Base-by-base conservation (phyloP, 768 basidiomycete genomes). In the Pisolithus tinctorius region DNA sequence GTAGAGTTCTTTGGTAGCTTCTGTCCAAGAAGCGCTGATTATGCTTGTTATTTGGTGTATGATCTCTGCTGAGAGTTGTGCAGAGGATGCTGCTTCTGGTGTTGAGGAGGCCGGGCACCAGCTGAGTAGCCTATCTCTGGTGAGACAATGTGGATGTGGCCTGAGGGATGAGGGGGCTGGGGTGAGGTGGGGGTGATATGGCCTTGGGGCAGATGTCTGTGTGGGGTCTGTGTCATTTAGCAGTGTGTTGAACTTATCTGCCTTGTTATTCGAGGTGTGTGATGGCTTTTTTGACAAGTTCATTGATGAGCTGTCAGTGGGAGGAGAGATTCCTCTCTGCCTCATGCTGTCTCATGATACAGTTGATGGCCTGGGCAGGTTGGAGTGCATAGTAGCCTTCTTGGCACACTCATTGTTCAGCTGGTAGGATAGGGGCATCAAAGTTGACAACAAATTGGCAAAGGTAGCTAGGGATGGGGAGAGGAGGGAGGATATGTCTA, bases 1-100 rank as follows among this genome's bases (percentile, higher is more conserved):
- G 52, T 79, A 77, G 0, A 65, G 58, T 17, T 64, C 63, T 2
- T 53, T 45, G 0, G 74, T 78, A 6, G 54, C 48, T 2, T 60
- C 54, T 0, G 60, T 63, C 67, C 66, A 75, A 0, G 64, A 62
- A 0, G 44, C 34, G 1, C 38, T 39, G 4, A 71, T 56, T 0
- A 71, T 64, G 0, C 52, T n/a, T n/a, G n/a, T n/a, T n/a, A n/a
- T n/a, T n/a, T n/a, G n/a, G n/a, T n/a, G n/a, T n/a, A n/a, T n/a
- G n/a, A n/a, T n/a, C n/a, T n/a, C n/a, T n/a, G n/a, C n/a, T n/a
- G n/a, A n/a, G 45, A 0, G 53, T 42, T 4, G 76, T 65, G 0
- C 60, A 55, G 0, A 54, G 39, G 6, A 6, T 5, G 7, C 1
- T 27, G 46, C 0, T 61, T 57, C 0, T 61, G 44, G 1, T 36